These are phyloP conservation scores for Pichia sp. DNA, from an alignment of 1,139 yeast genomes.

Conservation along the genomic window DNA sequence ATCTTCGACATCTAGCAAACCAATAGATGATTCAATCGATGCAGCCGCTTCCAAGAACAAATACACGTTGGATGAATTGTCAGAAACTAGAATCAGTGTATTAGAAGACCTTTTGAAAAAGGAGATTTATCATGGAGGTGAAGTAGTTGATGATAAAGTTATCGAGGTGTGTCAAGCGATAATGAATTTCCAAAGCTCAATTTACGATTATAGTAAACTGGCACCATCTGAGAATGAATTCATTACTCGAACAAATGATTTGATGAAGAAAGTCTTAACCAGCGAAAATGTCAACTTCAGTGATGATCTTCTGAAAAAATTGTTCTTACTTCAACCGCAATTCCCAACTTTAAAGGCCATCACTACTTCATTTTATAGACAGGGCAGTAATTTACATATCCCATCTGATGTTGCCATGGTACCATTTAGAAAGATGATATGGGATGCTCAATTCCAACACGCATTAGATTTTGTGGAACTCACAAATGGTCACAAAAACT, in stretches of 20 bases:
- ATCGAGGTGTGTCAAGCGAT: slow-evolving; percentile 10
- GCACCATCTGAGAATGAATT: slow-evolving; percentile 16
- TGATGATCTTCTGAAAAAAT: slow-evolving; percentile 6
- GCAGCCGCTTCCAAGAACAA: too few species aligned
- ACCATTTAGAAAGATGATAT: slow-evolving; percentile 54
- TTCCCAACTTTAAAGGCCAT: slow-evolving; percentile 18
- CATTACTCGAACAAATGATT: slow-evolving; percentile 17
- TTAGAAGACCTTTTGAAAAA: slow-evolving; percentile 12
- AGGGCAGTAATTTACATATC: slow-evolving; percentile 32
- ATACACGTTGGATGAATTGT: slow-evolving; percentile 15
- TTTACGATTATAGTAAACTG: slow-evolving; percentile 18
- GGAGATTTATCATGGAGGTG: slow-evolving; percentile 6
- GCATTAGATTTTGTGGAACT: slow-evolving; percentile 55
- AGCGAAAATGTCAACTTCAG: slow-evolving; percentile 10
- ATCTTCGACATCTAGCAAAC: too few species aligned
- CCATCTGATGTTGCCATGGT: slow-evolving; percentile 45
- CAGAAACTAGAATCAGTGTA: slow-evolving; percentile 15
- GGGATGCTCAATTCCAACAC: slow-evolving; percentile 49
- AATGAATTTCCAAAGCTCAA: slow-evolving; percentile 19
- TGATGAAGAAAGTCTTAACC: slow-evolving; percentile 9
- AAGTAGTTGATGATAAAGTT: slow-evolving; percentile 1
- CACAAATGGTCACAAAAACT: slow-evolving; percentile 54
- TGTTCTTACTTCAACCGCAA: slow-evolving; percentile 13
- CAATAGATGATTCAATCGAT: too few species aligned
- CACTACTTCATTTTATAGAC: slow-evolving; percentile 27